phyloP scores from a whole-genome alignment of 1,139 yeast genomes.

The Zygosaccharomyces pseudobailii region DNA sequence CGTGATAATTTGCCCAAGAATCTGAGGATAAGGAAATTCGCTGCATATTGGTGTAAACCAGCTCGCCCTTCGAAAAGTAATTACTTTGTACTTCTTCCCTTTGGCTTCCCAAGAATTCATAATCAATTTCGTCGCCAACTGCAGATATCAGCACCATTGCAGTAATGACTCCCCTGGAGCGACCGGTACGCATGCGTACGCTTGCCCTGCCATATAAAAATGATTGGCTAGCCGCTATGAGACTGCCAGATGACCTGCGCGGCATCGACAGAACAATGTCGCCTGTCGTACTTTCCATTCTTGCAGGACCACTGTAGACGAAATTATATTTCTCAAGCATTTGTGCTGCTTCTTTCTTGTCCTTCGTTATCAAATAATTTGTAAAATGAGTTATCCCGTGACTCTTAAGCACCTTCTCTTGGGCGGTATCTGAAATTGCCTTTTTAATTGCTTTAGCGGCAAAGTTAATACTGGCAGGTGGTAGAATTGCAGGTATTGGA shows the following conservation, averaged over 20 bases:
- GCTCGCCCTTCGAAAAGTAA: conserved; percentile 69
- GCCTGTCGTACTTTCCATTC: conserved; percentile 12
- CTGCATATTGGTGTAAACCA: conserved; percentile 57
- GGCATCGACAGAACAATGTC: conserved; percentile 32
- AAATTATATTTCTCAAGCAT: conserved; percentile 29
- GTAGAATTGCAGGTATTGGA: conserved; percentile 41
- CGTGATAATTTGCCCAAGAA: conserved; percentile 67
- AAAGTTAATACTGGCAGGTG: conserved; percentile 32
- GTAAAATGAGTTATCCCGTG: conserved; percentile 26
- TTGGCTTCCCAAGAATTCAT: conserved; percentile 75
- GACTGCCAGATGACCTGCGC: conserved; percentile 29
- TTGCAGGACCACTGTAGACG: conserved; percentile 30
- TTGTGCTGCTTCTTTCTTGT: conserved; percentile 15
- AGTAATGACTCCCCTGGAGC: conserved; percentile 65
- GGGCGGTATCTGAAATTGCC: conserved; percentile 2
- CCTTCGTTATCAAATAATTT: conserved; percentile 23
- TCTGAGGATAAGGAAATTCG: conserved; percentile 37
- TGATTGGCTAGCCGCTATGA: conserved; percentile 28
- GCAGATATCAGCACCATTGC: conserved; percentile 82
- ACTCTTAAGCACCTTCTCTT: conserved; percentile 13
- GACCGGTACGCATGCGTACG: conserved; percentile 30
- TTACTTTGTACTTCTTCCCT: conserved; percentile 66
- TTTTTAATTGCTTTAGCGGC: conserved; percentile 7
- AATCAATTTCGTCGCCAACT: conserved; percentile 89
- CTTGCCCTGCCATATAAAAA: conserved; percentile 31